Evolutionary conservation across 1,284 basidiomycete species (phyloP), one percentile per base, ranked within the genome.

Genomic region (Microbotryum scabiosae): DNA sequence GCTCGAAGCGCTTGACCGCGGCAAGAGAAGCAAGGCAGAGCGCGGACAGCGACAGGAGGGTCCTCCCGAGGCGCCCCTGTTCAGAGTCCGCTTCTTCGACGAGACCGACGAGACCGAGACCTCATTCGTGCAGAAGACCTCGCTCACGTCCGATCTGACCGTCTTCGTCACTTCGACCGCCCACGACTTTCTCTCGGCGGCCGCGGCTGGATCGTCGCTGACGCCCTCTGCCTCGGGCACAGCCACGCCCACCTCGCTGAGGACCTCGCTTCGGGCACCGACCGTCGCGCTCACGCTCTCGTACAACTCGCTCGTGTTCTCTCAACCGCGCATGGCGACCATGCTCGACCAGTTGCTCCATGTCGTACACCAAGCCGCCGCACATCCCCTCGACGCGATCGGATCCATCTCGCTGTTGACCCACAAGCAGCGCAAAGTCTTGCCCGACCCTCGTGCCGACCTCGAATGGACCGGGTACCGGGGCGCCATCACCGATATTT

Each of bases 401-500:
- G 88, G 89, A 52, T 82, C 87, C 18, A 82, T 94, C 51, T 85
- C 89, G 2, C 76, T 96, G n/a, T 76, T 90, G 51, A 91, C 91
- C 1, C 79, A 84, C 3, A 75, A 77, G 9, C 91, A 97, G 76
- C 81, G 81, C 58, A 76, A 77, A 3, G 79, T 81, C 54, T 80
- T 99, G 18, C 96, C 96, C 0, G 82, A 90, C 73, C 92, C 96
- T 3, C 84, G 83, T 16, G 86, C 84, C 12, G 88, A 98, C 74
- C 82, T 99, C 47, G 84, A 97, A 72, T 99, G 94, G 92, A 96
- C 91, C 75, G 92, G 87, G 59, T 98, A 85, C 82, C 90, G 91
- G 73, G 96, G 96, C 45, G 89, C 96, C 23, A 90, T 97, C 74
- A 89, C 96, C 45, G 88, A 96, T 75, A 83, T 97, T 54, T 94